Evolutionary conservation across 331 rosid genomes (phyloP).

Genomic region (Phaseolus coccineus): DNA sequence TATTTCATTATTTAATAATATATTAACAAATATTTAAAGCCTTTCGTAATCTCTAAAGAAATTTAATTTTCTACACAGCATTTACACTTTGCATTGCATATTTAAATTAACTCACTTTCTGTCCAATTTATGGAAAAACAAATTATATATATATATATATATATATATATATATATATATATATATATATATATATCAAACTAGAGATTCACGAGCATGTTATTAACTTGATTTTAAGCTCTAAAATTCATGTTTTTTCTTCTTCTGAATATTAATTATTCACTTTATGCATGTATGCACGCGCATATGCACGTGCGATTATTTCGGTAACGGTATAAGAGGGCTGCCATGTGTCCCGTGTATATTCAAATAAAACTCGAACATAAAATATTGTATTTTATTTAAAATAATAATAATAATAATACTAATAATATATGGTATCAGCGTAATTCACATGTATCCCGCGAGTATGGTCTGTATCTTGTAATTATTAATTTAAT

Average conservation of each 20-base stretch:
- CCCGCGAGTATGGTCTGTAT: not conserved
- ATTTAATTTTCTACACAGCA: not conserved
- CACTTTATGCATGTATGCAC: not conserved
- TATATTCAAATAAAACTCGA: not conserved
- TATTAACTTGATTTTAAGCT: not conserved
- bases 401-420: not conserved
- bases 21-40: not conserved
- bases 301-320: not conserved
- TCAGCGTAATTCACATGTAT: not conserved
- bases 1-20: not conserved
- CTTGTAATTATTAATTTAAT: not conserved
- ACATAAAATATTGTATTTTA: not conserved
- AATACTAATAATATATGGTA: not conserved
- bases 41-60: not conserved
- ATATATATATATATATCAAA: not conserved
- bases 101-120: not conserved
- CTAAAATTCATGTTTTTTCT: not conserved
- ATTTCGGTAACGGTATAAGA: not conserved
- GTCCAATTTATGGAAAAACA: not conserved
- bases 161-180: too few relatives aligned
- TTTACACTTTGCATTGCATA: not conserved
- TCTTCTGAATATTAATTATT: not conserved
- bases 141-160: not conserved
- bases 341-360: too few relatives aligned
- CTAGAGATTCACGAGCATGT: not conserved